These are phyloP conservation scores for Westerdykella ornata DNA, from an alignment of 2,329 filamentous ascomycete species.

Conservation along the genomic window DNA sequence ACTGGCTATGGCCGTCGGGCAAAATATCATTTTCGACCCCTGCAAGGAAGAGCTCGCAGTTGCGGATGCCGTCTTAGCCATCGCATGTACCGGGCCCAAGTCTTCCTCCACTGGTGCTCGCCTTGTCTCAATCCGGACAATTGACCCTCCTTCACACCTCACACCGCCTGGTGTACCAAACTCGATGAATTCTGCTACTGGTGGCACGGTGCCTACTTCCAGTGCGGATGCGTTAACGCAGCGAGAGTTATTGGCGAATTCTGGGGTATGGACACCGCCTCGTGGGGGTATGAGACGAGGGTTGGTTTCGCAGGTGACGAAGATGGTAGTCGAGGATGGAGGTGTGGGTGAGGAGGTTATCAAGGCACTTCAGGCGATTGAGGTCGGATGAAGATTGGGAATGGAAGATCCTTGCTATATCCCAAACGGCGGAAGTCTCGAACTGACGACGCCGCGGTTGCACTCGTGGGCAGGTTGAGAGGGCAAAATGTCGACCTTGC, in stretches of 20 bases:
- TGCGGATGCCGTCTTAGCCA: conserved; percentile 78
- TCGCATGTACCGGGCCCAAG: conserved; percentile 57
- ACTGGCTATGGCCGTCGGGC: conserved; percentile 76
- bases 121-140: conserved; percentile 43
- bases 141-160: conserved; percentile 46
- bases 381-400: conserved; percentile 36
- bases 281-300: conserved; percentile 73
- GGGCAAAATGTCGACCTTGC: too few species aligned
- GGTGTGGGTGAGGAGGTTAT: conserved; percentile 84
- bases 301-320: conserved; percentile 67
- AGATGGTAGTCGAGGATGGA: conserved; percentile 66
- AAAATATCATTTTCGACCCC: conserved; percentile 92
- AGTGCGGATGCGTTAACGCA: conserved; percentile 39
- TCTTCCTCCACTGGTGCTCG: conserved; percentile 21
- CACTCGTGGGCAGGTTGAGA: too few species aligned
- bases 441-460: too few species aligned
- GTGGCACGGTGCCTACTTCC: conserved; percentile 34
- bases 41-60: conserved; percentile 86
- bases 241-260: conserved; percentile 52
- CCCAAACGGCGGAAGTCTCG: too few species aligned
- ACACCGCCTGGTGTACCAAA: conserved; percentile 46
- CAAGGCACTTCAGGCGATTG: conserved; percentile 69
- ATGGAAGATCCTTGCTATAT: too few species aligned
- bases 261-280: conserved; percentile 78
- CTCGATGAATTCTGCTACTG: conserved; percentile 42